Evolutionary conservation across 2,329 filamentous ascomycete genomes (phyloP), one percentile per base, ranked within the genome.

Genomic region (Microthyrium microscopicum): DNA sequence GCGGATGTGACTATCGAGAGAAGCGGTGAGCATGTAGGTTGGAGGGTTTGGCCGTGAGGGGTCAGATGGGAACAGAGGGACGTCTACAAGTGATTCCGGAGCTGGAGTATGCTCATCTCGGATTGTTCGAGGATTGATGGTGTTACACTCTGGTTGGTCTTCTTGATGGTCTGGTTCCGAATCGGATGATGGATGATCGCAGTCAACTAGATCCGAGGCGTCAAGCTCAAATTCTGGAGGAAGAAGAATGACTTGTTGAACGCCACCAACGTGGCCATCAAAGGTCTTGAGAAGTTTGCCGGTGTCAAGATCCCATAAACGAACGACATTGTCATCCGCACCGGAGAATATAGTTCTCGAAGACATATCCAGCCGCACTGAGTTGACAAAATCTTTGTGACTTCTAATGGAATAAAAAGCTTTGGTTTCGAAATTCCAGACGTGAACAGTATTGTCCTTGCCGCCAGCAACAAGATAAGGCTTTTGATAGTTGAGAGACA

Each of bases 311-410:
- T 95, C 87, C 87, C 87, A 94, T 2, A 98, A 64, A 45, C 84
- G 82, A 43, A 92, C 73, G 0, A 80, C 89, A 49, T 83, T 77
- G 52, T 98, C 89, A 50, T 98, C 89, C 1, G 84, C 94, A 1
- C 84, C 84, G 0, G 87, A 93, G 48, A 95, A 78, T 3, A 95
- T 67, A 1, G 85, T 94, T 11, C 82, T 75, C 7, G 82, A 91
- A 2, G 68, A 59, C 0, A 75, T 68, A 52, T 98, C 84, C 24
- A 98, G 71, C 43, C 78, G 77, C 20, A 95, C 87, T n/a, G 81
- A 77, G 55, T 98, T 98, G 46, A 98, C 85, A 81, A 87, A 95
- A 52, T 95, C 85, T 1, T 66, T 72, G 51, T 98, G 89, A 6
- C 85, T 87, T 17, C 76, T 73, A 9, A 98, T 64, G 33, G 73